Conservation (phyloP, 768 basidiomycete genomes). For the Mycena belliarum region DNA sequence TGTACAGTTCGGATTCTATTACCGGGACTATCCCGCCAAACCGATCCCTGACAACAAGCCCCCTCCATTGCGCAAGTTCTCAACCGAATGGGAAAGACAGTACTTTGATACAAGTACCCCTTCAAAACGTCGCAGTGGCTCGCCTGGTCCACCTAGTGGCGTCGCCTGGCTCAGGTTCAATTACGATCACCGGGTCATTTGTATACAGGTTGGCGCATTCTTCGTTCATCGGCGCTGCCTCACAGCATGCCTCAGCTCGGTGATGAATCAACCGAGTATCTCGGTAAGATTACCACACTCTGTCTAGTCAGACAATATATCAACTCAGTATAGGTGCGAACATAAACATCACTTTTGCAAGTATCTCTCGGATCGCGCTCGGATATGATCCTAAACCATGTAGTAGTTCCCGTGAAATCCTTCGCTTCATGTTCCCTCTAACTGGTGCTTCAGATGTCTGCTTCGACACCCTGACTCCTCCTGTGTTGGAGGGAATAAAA, state of each 20-base stretch:
- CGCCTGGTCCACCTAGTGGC: conserved; percentile 26
- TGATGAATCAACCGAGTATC: conserved; percentile 50
- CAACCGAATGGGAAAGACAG: conserved; percentile 67
- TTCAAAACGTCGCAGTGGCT: conserved; percentile 1
- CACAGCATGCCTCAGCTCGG: conserved; percentile 50
- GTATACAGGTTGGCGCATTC: conserved; percentile 49
- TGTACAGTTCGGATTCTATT: conserved; percentile 70
- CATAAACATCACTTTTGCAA: conserved; percentile 53
- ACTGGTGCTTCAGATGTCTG: conserved; percentile 50
- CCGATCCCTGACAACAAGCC: conserved; percentile 18
- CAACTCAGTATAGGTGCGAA: too few species aligned
- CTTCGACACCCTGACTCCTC: conserved; percentile 68
- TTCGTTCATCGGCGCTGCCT: neutral
- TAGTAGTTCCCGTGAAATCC: conserved; percentile 34
- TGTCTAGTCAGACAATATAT: too few species aligned
- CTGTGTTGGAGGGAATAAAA: conserved; percentile 56
- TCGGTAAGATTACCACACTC: too few species aligned
- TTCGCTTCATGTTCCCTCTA: neutral
- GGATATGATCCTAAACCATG: conserved; percentile 70
- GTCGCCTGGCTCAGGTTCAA: conserved; percentile 61
- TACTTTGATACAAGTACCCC: conserved; percentile 35
- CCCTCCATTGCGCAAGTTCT: conserved; percentile 53
- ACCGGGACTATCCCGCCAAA: conserved; percentile 37
- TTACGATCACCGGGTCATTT: conserved; percentile 68
- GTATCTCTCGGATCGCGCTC: conserved; percentile 59